Evolutionary conservation across 2,329 filamentous ascomycete species (phyloP).

Genomic region (Claviceps arundinis): DNA sequence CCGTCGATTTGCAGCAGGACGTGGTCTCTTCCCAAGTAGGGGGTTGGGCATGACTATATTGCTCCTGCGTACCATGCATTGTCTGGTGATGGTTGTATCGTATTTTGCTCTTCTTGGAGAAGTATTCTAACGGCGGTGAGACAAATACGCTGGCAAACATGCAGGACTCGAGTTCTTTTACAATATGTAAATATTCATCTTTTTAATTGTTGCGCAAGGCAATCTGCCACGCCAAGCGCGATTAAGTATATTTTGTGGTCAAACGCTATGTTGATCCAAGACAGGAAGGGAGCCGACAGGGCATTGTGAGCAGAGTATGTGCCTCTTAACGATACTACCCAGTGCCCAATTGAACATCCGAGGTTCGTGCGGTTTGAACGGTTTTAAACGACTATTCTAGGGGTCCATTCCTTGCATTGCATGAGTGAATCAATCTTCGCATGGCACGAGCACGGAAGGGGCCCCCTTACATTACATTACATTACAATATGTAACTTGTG

Average conservation of each 20-base stretch:
- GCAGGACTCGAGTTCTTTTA: background rate
- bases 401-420: too few relatives aligned
- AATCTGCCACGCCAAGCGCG: background rate
- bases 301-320: background rate
- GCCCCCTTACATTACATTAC: background rate
- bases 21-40: background rate
- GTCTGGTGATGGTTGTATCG: background rate
- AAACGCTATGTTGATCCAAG: background rate
- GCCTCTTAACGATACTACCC: background rate
- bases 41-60: background rate
- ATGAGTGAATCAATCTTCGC: background rate
- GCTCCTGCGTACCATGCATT: background rate
- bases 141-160: background rate
- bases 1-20: background rate
- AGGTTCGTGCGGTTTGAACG: too few relatives aligned
- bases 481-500: too few relatives aligned
- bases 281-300: background rate
- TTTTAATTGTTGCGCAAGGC: background rate
- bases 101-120: background rate
- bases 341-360: too few relatives aligned
- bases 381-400: too few relatives aligned
- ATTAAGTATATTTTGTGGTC: background rate
- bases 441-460: background rate
- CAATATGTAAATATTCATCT: background rate
- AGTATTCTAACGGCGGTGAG: background rate